phyloP scores from a whole-genome alignment of 176 grass and related monocot species.

The Phyllostachys edulis region DNA sequence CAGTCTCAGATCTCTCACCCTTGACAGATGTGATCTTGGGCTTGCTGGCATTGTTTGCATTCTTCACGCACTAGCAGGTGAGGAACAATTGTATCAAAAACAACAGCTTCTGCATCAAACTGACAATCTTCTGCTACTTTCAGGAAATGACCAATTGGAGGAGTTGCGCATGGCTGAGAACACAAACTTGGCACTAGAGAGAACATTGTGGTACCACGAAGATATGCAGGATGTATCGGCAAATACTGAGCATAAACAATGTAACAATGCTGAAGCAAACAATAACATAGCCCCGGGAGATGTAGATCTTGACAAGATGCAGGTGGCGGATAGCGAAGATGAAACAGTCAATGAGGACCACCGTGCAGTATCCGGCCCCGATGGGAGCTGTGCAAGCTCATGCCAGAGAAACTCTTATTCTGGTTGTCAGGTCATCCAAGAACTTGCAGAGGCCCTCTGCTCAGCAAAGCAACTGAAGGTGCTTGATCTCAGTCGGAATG shows the following conservation, averaged over 20 bases:
- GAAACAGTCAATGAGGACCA: constrained; percentile 46
- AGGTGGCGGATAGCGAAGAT: constrained; percentile 90
- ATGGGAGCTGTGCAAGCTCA: constrained; percentile 63
- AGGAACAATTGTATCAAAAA: constrained; percentile 21
- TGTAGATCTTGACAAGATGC: constrained; percentile 42
- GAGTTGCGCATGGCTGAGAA: constrained; percentile 74
- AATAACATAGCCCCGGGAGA: constrained; percentile 14
- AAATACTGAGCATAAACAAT: constrained; percentile 19
- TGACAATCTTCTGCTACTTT: constrained; percentile 12
- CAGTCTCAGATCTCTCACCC: constrained; percentile 62
- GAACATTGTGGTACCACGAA: constrained; percentile 27
- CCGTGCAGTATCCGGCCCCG: constrained; percentile 26
- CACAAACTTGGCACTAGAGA: constrained; percentile 28
- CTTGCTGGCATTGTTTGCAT: constrained; percentile 57
- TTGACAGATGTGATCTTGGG: constrained; percentile 69
- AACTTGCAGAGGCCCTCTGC: constrained; percentile 50
- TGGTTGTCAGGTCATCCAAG: constrained; percentile 45
- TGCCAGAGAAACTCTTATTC: constrained; percentile 34
- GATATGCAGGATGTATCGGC: constrained; percentile 33
- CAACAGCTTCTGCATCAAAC: background rate
- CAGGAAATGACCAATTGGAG: constrained; percentile 79
- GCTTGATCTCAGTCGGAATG: constrained; percentile 77
- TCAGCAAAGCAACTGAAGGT: constrained; percentile 59
- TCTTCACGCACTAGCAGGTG: constrained; percentile 64
- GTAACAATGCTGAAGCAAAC: background rate